Conservation (phyloP, 2,329 filamentous ascomycete genomes). For the Leptographium galeiforme region DNA sequence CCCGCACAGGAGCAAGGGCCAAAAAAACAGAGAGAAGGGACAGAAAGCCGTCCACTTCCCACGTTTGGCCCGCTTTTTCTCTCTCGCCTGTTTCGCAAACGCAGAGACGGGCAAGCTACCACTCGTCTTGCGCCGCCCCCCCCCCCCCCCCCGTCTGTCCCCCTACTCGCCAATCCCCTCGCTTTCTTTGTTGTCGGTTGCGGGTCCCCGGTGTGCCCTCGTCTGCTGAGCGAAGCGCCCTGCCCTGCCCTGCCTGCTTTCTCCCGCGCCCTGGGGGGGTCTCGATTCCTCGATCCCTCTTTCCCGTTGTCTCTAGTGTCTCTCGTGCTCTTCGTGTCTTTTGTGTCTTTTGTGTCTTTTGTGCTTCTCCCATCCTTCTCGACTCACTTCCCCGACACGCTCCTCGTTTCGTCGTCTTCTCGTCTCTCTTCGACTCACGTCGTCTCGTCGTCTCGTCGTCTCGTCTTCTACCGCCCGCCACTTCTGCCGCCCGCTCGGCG, state of each 20-base stretch:
- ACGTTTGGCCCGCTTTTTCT: conserved; percentile 3
- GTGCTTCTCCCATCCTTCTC: neutral
- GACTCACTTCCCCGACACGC: too few species aligned
- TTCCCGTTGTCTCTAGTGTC: neutral
- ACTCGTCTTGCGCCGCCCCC: neutral
- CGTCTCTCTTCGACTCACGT: neutral
- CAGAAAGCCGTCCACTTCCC: neutral
- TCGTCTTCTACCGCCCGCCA: neutral
- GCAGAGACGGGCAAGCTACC: neutral
- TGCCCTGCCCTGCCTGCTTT: neutral
- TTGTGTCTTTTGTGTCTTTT: neutral
- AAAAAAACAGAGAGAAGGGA: neutral
- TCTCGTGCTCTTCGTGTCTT: neutral
- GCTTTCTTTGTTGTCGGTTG: neutral
- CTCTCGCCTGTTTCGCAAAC: conserved; percentile 6
- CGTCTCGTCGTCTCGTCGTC: neutral
- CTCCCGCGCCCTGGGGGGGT: neutral
- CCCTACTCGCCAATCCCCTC: too few species aligned
- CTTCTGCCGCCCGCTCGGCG: neutral
- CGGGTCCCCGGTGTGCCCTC: neutral
- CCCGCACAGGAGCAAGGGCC: neutral
- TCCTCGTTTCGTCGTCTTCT: neutral
- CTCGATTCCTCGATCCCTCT: neutral
- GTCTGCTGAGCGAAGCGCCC: neutral
- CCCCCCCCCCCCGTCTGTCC: neutral